phyloP scores from a whole-genome alignment of 2,329 filamentous ascomycete genomes.

The Podosphaera aphanis region DNA sequence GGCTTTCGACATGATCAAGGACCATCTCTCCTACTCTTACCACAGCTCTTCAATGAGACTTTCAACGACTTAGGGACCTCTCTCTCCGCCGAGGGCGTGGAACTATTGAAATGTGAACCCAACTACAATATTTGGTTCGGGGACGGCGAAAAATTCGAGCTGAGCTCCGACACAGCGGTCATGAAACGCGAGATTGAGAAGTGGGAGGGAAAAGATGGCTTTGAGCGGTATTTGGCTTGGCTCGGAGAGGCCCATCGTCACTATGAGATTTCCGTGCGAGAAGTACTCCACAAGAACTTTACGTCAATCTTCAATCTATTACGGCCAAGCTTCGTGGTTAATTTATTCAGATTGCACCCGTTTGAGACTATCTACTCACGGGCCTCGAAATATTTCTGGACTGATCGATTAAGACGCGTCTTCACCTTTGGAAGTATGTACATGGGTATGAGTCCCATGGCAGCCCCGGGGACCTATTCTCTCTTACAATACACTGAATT shows the following conservation, averaged over 20 bases:
- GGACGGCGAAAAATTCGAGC: conserved; percentile 37
- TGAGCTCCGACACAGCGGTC: conserved; percentile 41
- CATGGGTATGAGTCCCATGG: conserved; percentile 59
- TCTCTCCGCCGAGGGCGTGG: conserved; percentile 39
- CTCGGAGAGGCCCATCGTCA: conserved; percentile 43
- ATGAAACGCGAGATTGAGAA: conserved; percentile 52
- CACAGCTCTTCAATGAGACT: conserved; percentile 43
- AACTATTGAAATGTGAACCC: conserved; percentile 46
- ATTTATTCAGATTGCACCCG: conserved; percentile 39
- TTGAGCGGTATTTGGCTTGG: conserved; percentile 43
- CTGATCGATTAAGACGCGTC: conserved; percentile 41
- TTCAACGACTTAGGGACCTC: conserved; percentile 46
- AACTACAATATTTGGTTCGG: conserved; percentile 57
- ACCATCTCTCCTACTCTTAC: conserved; percentile 48
- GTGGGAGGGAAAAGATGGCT: conserved; percentile 50
- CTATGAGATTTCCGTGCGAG: conserved; percentile 41
- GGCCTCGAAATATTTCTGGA: conserved; percentile 43
- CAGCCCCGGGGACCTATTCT: conserved; percentile 51
- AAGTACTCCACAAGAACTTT: conserved; percentile 47
- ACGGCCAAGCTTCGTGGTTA: conserved; percentile 31
- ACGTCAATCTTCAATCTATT: conserved; percentile 32
- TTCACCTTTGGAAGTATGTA: conserved; percentile 69
- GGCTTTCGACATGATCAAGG: conserved; percentile 55
- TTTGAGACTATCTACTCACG: conserved; percentile 47
- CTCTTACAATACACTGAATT: conserved; percentile 54